phyloP scores from a whole-genome alignment of 805 yeast species.

The Pichia gijzeniarum region DNA sequence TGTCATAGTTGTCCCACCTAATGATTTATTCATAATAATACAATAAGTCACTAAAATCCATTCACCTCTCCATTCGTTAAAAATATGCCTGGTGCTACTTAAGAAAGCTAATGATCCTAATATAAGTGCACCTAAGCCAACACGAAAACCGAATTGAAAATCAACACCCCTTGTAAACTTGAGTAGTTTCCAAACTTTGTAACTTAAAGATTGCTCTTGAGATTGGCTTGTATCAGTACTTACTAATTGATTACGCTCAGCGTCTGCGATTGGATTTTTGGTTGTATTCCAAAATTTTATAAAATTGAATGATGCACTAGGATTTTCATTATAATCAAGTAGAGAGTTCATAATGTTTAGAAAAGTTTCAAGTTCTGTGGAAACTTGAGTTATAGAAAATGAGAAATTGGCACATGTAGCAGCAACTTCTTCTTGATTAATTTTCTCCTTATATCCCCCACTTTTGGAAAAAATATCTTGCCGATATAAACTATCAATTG shows the following conservation, averaged over 20 bases:
- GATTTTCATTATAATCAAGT: constrained; percentile 4
- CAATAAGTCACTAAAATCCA: constrained; percentile 82
- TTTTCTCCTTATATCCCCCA: constrained; percentile 34
- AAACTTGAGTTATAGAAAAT: constrained; percentile 54
- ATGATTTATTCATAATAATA: constrained; percentile 76
- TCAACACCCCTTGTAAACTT: constrained; percentile 55
- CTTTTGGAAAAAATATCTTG: constrained; percentile 44
- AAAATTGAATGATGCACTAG: constrained; percentile 43
- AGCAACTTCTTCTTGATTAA: constrained; percentile 73
- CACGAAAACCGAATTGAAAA: constrained; percentile 72
- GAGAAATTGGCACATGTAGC: constrained; percentile 82
- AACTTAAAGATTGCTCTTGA: constrained; percentile 18
- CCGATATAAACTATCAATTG: constrained; percentile 52
- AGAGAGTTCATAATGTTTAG: constrained; percentile 36
- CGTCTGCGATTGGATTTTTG: constrained; percentile 8
- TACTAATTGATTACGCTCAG: constrained; percentile 9
- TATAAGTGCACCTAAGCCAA: constrained; percentile 67
- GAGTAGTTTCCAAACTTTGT: constrained; percentile 42
- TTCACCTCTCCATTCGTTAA: constrained; percentile 68
- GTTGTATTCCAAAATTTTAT: constrained; percentile 41
- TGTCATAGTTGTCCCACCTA: constrained; percentile 81
- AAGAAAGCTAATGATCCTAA: constrained; percentile 63
- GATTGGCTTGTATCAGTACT: constrained; percentile 14
- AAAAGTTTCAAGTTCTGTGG: constrained; percentile 48
- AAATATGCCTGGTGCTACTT: constrained; percentile 46